phyloP scores from a whole-genome alignment of 2,329 filamentous ascomycete genomes.

The Talaromyces funiculosus region DNA sequence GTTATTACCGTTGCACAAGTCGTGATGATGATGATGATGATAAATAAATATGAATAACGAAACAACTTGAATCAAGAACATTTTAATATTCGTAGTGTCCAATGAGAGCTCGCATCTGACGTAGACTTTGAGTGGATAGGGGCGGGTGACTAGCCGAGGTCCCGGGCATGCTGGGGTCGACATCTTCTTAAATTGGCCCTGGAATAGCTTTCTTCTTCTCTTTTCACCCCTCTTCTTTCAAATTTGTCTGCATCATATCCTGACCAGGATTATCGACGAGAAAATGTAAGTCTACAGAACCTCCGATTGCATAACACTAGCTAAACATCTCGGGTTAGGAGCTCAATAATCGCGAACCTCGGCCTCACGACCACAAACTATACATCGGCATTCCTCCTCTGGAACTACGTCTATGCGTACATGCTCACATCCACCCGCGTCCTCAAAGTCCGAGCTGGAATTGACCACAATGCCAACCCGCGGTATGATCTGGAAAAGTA shows the following conservation, averaged over 20 bases:
- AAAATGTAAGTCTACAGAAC: not conserved
- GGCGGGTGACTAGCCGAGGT: not conserved
- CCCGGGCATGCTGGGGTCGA: not conserved
- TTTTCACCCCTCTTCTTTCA: not conserved
- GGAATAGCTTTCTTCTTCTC: not conserved
- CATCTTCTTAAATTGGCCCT: not conserved
- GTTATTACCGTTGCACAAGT: constrained; percentile 1
- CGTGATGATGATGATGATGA: not conserved
- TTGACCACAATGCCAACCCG: constrained; percentile 46
- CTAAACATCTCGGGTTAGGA: not conserved
- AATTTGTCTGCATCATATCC: not conserved
- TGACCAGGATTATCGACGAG: not conserved
- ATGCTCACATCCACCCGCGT: constrained; percentile 40
- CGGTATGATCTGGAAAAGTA: constrained; percentile 45
- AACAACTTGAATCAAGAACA: not conserved
- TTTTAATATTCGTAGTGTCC: too few species aligned
- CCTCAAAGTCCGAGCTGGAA: constrained; percentile 37
- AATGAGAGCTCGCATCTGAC: not conserved
- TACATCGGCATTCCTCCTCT: not conserved
- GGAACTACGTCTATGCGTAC: constrained; percentile 36
- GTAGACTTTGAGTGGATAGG: not conserved
- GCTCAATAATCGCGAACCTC: not conserved
- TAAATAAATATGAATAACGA: not conserved
- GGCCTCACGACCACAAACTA: constrained; percentile 6
- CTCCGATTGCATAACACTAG: not conserved